Base-by-base conservation (phyloP, 2,329 filamentous ascomycete species). In the Beauveria brongniartii region DNA sequence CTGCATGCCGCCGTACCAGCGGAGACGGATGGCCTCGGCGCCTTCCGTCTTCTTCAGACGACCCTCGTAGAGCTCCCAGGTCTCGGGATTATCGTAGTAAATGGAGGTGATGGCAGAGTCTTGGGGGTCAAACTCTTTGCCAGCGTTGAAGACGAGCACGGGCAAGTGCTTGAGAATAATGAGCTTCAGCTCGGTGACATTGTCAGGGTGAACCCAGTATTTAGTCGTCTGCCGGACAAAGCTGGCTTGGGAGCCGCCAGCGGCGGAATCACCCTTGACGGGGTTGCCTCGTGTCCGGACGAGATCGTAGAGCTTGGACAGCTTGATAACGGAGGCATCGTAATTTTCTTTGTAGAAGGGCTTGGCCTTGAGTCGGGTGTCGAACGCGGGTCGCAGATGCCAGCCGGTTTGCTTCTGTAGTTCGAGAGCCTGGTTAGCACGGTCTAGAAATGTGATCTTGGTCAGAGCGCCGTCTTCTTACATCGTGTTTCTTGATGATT, bases 311-410 rank as follows among this genome's bases (percentile, higher is more conserved):
- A 97, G 85, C 74, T 89, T 93, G 24, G 94, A 99, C 37, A 99
- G 85, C 76, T 95, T 92, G 64, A 97, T 88, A 41, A 99, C 90
- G 63, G 96, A 95, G 34, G 88, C 89, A 77, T 99, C 94, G 76
- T 97, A 97, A 76, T 99, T 97, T 72, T 97, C 93, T 74, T 96
- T 95, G 82, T 96, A 99, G 76, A 99, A 99, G 0, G 94, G 93
- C 74, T 96, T 97, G 51, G 92, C 91, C 76, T 95, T 96, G 70
- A 99, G 84, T 62, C 93, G 87, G 47, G 92, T 88, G 62, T 95
- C 93, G 74, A 99, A 99, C n/a, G 95, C 91, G 37, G 94, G 94
- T 69, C 90, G 92, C 40, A 99, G 84, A 70, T 94, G 87, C 92
- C 93, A 96, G 63, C 86, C 83, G 0, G 94, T 99, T 80, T 90